A percentile compares a stretch with the other conserved stretches of the same genome.
Conservation (phyloP, 805 yeast species). For the Candida chilensis region DNA sequence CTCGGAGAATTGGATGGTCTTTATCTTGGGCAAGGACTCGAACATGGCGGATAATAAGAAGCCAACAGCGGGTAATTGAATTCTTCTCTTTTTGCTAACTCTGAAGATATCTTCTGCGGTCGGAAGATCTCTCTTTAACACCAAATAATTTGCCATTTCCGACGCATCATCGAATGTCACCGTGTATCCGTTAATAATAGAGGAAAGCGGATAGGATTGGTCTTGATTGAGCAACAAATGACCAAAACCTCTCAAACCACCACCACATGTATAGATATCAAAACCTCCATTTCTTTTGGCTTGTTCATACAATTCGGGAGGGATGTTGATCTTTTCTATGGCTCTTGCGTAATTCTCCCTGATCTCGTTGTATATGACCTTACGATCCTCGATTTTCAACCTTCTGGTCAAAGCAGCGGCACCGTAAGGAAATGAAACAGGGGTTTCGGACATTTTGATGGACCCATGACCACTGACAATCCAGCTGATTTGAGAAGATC, state of each 20-base stretch:
- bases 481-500: constrained; percentile 65
- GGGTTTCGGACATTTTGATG: constrained; percentile 42
- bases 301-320: constrained; percentile 36
- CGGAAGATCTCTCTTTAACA: constrained; percentile 40
- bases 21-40: constrained; percentile 50
- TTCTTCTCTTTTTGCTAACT: constrained; percentile 56
- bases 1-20: constrained; percentile 60
- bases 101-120: constrained; percentile 40
- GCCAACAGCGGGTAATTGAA: constrained; percentile 65
- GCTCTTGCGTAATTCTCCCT: constrained; percentile 41
- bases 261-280: constrained; percentile 61
- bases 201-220: constrained; percentile 53
- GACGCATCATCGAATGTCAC: constrained; percentile 44
- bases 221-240: constrained; percentile 41
- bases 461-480: constrained; percentile 38
- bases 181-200: constrained; percentile 62
- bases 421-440: constrained; percentile 65
- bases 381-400: constrained; percentile 39
- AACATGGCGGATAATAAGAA: constrained; percentile 52
- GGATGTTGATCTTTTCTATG: constrained; percentile 40
- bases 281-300: constrained; percentile 52
- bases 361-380: constrained; percentile 43
- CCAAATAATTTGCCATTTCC: constrained; percentile 38
- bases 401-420: constrained; percentile 59
- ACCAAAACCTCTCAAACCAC: constrained; percentile 67